A percentile compares a stretch with the other conserved stretches of the same genome.
phyloP scores from a whole-genome alignment of 169 alveolate genomes.

The Fabrea salina region DNA sequence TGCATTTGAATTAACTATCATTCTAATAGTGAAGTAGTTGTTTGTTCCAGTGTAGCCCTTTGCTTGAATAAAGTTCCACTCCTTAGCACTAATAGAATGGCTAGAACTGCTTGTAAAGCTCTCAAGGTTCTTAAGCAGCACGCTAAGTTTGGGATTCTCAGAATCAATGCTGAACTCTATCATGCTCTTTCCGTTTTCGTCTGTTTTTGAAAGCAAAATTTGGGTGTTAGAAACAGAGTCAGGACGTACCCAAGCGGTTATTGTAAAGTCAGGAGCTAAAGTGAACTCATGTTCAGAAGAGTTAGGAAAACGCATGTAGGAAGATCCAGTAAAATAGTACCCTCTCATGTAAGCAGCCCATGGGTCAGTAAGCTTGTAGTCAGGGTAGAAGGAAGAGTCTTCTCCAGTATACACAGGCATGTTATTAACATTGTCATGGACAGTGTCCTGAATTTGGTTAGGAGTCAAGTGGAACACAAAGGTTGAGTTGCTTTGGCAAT shows the following conservation, averaged over 20 bases:
- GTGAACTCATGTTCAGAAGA: background rate
- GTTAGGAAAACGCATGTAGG: background rate
- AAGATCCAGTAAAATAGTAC: constrained; percentile 13
- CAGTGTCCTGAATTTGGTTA: background rate
- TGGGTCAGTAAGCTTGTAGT: constrained; percentile 9
- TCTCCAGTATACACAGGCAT: constrained; percentile 12
- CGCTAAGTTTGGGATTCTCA: background rate
- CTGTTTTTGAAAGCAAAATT: background rate
- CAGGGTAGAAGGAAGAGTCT: background rate
- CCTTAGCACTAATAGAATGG: no score
- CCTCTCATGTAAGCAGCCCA: constrained; percentile 18
- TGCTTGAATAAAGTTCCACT: background rate
- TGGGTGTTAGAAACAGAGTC: background rate
- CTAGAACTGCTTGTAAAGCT: background rate
- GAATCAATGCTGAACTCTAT: background rate
- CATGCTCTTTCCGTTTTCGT: no score
- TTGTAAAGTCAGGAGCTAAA: background rate
- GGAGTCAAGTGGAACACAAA: background rate
- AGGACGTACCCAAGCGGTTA: background rate
- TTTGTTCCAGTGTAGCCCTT: background rate
- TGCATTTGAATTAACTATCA: no score
- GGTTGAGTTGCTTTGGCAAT: no score
- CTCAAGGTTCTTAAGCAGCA: background rate
- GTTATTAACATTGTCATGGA: background rate
- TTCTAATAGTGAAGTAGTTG: no score